Evolutionary conservation across 352 stramenopile genomes (phyloP).

Genomic region (Pythium aristosporum): DNA sequence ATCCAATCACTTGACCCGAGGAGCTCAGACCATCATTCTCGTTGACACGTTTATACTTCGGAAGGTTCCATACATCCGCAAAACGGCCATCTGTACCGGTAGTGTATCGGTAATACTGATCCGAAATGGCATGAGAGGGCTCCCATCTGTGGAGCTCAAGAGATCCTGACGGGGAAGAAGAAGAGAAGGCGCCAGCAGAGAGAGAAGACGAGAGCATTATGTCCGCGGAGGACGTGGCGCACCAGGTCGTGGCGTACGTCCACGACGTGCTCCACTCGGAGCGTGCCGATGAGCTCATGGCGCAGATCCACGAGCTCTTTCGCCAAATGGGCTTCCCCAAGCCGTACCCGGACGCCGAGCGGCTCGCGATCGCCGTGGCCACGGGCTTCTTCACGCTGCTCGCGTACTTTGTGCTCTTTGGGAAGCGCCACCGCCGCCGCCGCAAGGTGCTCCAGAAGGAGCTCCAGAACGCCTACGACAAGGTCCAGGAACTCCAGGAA

Average conservation of each 20-base stretch:
- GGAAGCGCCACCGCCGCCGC: conserved; percentile 76
- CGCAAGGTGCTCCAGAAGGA: conserved; percentile 71
- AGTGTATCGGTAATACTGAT: conserved; percentile 8
- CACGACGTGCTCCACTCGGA: conserved; percentile 82
- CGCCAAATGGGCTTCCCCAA: conserved; percentile 69
- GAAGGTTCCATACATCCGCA: conserved; percentile 23
- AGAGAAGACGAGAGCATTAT: conserved; percentile 26
- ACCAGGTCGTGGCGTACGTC: conserved; percentile 65
- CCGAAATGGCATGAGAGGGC: background rate
- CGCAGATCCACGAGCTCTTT: conserved; percentile 66
- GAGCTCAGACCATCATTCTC: conserved; percentile 17
- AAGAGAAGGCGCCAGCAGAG: background rate
- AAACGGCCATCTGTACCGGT: conserved; percentile 18
- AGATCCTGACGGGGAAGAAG: background rate
- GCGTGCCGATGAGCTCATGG: conserved; percentile 65
- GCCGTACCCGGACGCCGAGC: conserved; percentile 85
- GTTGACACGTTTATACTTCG: conserved; percentile 4
- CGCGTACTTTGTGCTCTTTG: conserved; percentile 88
- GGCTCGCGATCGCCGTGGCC: conserved; percentile 74
- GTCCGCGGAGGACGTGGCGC: conserved; percentile 46
- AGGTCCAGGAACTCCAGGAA: conserved; percentile 84
- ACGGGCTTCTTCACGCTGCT: conserved; percentile 82
- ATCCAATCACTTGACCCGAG: conserved; percentile 17
- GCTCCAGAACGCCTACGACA: conserved; percentile 70
- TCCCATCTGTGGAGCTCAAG: background rate